phyloP scores from a whole-genome alignment of 148 eudicot species.

The Rhododendron ovatum region DNA sequence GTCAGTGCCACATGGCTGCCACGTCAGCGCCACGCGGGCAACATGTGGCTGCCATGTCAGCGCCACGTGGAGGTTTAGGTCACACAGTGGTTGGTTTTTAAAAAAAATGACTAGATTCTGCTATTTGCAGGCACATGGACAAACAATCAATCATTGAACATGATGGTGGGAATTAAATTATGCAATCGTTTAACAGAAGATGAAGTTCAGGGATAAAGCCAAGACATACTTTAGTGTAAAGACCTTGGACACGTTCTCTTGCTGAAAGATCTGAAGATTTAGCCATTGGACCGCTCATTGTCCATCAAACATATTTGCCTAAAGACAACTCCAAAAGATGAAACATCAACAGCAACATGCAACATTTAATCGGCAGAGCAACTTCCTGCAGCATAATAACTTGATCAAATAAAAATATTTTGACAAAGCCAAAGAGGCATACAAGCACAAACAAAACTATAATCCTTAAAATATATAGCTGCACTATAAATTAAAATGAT shows the following conservation, averaged over 20 bases:
- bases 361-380: conserved; percentile 7
- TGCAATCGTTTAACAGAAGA: neutral
- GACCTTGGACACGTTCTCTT: conserved; percentile 58
- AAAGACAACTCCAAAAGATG: conserved; percentile 14
- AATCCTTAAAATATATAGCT: neutral
- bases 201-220: neutral
- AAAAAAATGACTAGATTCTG: neutral
- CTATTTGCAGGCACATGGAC: neutral
- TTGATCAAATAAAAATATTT: neutral
- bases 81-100: too few species aligned
- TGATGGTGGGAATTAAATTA: neutral
- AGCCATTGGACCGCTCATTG: conserved; percentile 76
- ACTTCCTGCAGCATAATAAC: neutral
- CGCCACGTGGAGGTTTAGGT: too few species aligned
- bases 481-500: neutral
- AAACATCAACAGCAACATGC: conserved; percentile 21
- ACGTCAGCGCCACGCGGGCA: too few species aligned
- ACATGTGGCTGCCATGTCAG: too few species aligned
- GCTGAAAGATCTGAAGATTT: conserved; percentile 51
- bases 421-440: neutral
- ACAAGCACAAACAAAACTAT: neutral
- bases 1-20: too few species aligned
- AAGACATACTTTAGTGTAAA: conserved; percentile 53
- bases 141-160: neutral
- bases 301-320: conserved; percentile 39